These are phyloP conservation scores for Solanum bulbocastanum DNA, from an alignment of 257 asterid genomes.

Conservation along the genomic window DNA sequence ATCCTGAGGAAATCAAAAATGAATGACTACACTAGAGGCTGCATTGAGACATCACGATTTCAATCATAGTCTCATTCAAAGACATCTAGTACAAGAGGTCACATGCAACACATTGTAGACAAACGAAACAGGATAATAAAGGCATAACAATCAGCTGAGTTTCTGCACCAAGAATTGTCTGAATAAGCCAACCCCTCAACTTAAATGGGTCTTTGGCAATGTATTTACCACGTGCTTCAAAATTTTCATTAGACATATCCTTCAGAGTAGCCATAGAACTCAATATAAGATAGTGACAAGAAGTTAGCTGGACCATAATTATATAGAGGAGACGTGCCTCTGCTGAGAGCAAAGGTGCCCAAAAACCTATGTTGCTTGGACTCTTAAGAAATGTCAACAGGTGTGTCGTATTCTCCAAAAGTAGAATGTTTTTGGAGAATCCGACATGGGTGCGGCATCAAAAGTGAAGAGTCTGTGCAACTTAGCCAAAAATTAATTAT, in stretches of 20 bases:
- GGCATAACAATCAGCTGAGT: background rate
- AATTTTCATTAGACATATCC: background rate
- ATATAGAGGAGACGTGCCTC: background rate
- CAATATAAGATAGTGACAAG: background rate
- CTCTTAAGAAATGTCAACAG: background rate
- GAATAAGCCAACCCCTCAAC: background rate
- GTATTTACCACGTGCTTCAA: background rate
- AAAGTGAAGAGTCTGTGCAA: background rate
- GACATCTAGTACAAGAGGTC: background rate
- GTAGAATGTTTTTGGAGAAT: background rate
- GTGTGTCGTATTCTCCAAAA: background rate
- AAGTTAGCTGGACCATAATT: background rate
- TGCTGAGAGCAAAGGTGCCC: background rate
- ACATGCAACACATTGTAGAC: background rate
- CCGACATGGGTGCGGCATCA: background rate
- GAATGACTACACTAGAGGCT: background rate
- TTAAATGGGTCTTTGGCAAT: background rate
- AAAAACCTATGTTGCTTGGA: background rate
- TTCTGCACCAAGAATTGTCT: background rate
- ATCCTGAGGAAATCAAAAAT: background rate
- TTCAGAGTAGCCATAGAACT: background rate
- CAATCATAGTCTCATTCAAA: background rate
- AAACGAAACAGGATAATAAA: background rate
- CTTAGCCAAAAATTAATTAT: background rate
- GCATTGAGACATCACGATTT: background rate